These are phyloP conservation scores for Starmerella sp. DNA, from an alignment of 805 yeast genomes.

Conservation along the genomic window DNA sequence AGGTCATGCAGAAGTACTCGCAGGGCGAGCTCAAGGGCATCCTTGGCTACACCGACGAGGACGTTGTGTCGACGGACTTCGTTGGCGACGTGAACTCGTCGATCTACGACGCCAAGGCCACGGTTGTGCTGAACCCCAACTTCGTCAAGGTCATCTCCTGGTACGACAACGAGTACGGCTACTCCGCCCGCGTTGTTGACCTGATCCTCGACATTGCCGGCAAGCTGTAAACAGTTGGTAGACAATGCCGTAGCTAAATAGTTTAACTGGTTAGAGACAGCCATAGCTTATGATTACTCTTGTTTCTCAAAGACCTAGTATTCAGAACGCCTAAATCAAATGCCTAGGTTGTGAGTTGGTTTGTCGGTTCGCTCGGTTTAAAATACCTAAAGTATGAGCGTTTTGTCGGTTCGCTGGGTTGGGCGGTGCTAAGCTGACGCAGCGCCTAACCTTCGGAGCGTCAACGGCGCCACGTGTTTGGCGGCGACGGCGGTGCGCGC, in stretches of 20 bases:
- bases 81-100: conserved; percentile 73
- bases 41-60: conserved; percentile 84
- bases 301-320: too few relatives aligned
- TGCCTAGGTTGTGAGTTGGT: too few relatives aligned
- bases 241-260: background rate
- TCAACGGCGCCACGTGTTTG: too few relatives aligned
- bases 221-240: conserved; percentile 26
- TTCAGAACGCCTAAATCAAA: too few relatives aligned
- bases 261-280: background rate
- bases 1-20: conserved; percentile 62
- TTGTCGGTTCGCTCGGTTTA: too few relatives aligned
- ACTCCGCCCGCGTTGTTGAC: conserved; percentile 94
- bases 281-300: background rate
- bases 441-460: too few relatives aligned
- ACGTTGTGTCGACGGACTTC: conserved; percentile 86
- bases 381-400: too few relatives aligned
- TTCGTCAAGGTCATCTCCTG: conserved; percentile 86
- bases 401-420: too few relatives aligned
- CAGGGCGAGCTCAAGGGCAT: conserved; percentile 71
- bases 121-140: conserved; percentile 74
- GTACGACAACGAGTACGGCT: conserved; percentile 95
- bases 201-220: conserved; percentile 70
- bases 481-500: too few relatives aligned
- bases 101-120: conserved; percentile 84
- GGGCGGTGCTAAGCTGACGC: too few relatives aligned